Conservation (phyloP, 2,329 filamentous ascomycete genomes). For the Pseudocercospora fijiensis region DNA sequence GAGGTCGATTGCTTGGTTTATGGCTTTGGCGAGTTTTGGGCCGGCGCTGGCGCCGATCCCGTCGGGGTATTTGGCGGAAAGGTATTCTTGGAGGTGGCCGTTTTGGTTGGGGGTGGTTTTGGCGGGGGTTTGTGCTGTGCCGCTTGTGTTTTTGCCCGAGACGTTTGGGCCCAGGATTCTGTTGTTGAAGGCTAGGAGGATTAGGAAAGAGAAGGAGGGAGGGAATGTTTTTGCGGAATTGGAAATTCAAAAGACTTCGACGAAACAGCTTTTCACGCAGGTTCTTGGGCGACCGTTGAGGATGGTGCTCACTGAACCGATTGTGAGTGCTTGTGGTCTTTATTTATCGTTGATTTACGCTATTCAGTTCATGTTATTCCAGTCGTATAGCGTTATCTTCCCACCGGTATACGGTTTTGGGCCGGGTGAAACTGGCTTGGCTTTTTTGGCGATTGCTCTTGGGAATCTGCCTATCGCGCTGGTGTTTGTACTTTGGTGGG, state of each 20-base stretch:
- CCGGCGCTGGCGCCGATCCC: constrained; percentile 18
- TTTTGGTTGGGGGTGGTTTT: constrained; percentile 24
- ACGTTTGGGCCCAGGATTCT: constrained; percentile 45
- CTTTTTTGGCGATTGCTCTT: constrained; percentile 19
- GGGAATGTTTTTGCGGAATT: constrained; percentile 57
- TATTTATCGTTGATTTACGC: constrained; percentile 62
- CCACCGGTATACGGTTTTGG: constrained; percentile 20
- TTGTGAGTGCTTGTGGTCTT: constrained; percentile 69
- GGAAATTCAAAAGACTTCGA: constrained; percentile 59
- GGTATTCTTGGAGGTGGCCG: constrained; percentile 22
- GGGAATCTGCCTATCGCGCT: constrained; percentile 13
- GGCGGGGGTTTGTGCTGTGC: constrained; percentile 14
- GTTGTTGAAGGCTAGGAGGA: constrained; percentile 47
- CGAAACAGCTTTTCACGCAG: constrained; percentile 61
- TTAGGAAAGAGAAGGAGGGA: constrained; percentile 55
- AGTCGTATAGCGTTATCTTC: constrained; percentile 20
- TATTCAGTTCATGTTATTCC: constrained; percentile 54
- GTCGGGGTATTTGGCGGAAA: constrained; percentile 17
- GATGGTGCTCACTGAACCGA: constrained; percentile 68
- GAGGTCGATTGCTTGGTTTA: constrained; percentile 24
- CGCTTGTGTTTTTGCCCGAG: constrained; percentile 40
- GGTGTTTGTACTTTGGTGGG: constrained; percentile 16
- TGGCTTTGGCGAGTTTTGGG: constrained; percentile 21
- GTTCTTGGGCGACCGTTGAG: constrained; percentile 67
- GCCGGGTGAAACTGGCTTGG: constrained; percentile 19